phyloP scores from a whole-genome alignment of 768 basidiomycete species.

The Suillus subalutaceus region DNA sequence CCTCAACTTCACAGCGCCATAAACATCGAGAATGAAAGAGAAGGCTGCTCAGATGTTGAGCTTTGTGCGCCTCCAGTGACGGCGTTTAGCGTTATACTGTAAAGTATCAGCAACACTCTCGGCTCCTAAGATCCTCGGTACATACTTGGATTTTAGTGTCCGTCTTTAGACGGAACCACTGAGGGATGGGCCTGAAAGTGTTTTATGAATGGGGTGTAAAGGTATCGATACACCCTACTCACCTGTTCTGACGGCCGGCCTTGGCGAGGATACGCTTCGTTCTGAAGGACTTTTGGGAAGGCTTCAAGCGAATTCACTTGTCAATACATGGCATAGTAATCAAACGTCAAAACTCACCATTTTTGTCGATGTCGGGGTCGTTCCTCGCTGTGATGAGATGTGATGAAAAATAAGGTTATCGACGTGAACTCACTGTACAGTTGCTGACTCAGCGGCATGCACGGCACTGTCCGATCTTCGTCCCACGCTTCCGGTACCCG shows the following conservation, averaged over 20 bases:
- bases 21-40: conserved; percentile 9
- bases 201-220: conserved; percentile 1
- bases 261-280: conserved; percentile 98
- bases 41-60: conserved; percentile 77
- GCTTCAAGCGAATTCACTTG: conserved; percentile 48
- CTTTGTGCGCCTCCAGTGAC: conserved; percentile 99
- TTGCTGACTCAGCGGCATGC: conserved; percentile 37
- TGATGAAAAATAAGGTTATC: conserved; percentile 37
- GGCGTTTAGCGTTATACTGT: conserved; percentile 93
- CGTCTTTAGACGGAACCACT: conserved; percentile 98
- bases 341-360: conserved; percentile 45
- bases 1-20: conserved; percentile 15
- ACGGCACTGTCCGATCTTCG: conserved; percentile 6
- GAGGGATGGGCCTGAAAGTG: conserved; percentile 83
- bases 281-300: conserved; percentile 98
- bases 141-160: conserved; percentile 91
- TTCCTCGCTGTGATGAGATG: conserved; percentile 26
- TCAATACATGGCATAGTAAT: conserved; percentile 15
- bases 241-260: conserved; percentile 95
- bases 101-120: not conserved
- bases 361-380: conserved; percentile 43
- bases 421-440: conserved; percentile 41
- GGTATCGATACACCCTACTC: conserved; percentile 22
- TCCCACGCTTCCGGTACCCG: conserved; percentile 9
- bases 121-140: not conserved